Percentiles rank a stretch among this genome's conserved stretches.
Evolutionary conservation across 2,329 filamentous ascomycete species (phyloP).

Genomic region (Stenocarpella maydis): DNA sequence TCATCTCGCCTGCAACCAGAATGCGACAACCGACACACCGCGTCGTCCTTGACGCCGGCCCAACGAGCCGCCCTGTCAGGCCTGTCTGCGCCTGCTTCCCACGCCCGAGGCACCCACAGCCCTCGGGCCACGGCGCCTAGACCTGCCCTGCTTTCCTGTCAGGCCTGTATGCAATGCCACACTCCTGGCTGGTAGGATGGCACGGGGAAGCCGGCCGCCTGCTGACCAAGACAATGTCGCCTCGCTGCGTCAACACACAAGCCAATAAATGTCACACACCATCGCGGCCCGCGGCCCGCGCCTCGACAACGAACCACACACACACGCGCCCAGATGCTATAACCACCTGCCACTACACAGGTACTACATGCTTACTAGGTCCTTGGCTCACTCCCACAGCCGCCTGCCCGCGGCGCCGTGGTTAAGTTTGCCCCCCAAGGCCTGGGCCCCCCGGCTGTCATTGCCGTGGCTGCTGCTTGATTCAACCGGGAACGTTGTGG

Average conservation of each 20-base stretch:
- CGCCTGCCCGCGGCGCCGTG: slow-evolving; percentile 12
- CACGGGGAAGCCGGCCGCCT: slow-evolving; percentile 12
- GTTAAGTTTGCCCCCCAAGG: slow-evolving; percentile 11
- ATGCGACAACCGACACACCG: too few species aligned
- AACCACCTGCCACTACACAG: neutral
- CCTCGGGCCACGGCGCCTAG: slow-evolving; percentile 1
- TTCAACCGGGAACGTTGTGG: neutral
- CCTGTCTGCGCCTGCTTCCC: neutral
- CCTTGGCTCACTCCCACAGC: slow-evolving; percentile 20
- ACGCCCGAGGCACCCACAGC: slow-evolving; percentile 2
- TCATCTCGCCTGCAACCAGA: too few species aligned
- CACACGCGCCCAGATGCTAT: neutral
- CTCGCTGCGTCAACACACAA: slow-evolving; percentile 12
- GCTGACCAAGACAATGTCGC: neutral
- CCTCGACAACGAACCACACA: neutral
- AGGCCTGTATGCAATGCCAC: slow-evolving; percentile 15
- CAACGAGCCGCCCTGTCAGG: too few species aligned
- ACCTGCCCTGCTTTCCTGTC: slow-evolving; percentile 1
- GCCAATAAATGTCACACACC: too few species aligned
- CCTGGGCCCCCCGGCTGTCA: neutral
- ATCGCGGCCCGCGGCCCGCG: slow-evolving; percentile 19
- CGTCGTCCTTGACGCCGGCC: neutral
- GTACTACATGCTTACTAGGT: neutral
- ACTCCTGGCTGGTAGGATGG: neutral
- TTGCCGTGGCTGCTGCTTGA: neutral